These are phyloP conservation scores for Trichaptum fuscoviolaceum DNA, from an alignment of 768 basidiomycete genomes.

Conservation along the genomic window DNA sequence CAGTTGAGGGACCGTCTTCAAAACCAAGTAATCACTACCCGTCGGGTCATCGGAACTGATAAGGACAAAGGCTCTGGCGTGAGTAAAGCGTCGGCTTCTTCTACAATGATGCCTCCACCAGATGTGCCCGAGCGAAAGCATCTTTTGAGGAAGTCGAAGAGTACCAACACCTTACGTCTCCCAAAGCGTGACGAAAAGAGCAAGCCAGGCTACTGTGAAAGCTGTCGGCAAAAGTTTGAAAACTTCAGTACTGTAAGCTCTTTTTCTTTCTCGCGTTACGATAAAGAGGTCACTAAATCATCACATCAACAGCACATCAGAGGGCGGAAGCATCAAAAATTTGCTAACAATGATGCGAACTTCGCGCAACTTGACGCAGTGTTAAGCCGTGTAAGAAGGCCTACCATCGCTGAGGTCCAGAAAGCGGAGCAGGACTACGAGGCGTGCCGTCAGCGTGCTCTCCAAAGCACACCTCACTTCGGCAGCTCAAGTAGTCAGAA, in stretches of 20 bases:
- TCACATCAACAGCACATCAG: conserved; percentile 59
- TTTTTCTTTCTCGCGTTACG: conserved; percentile 7
- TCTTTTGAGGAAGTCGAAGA: conserved; percentile 66
- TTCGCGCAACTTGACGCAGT: conserved; percentile 76
- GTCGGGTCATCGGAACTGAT: conserved; percentile 36
- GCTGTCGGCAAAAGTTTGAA: conserved; percentile 85
- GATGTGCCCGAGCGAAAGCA: conserved; percentile 39
- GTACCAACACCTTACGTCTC: conserved; percentile 70
- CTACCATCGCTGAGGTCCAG: conserved; percentile 28
- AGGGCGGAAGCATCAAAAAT: conserved; percentile 73
- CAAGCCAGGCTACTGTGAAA: conserved; percentile 97
- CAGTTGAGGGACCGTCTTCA: conserved; percentile 51
- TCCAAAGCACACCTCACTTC: not conserved
- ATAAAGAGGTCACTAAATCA: conserved; percentile 7
- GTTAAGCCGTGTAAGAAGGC: conserved; percentile 55
- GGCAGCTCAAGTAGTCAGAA: not conserved
- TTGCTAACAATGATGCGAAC: conserved; percentile 71
- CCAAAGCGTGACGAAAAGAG: conserved; percentile 79
- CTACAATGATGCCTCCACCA: conserved; percentile 60
- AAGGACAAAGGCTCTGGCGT: conserved; percentile 24
- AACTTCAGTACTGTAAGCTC: conserved; percentile 74
- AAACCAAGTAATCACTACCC: conserved; percentile 64
- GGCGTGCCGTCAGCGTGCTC: not conserved
- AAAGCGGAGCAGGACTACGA: not conserved
- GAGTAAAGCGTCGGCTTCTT: conserved; percentile 22